Evolutionary conservation across 202 grass and related monocot genomes (phyloP).

Genomic region (Miscanthus sacchariflorus): DNA sequence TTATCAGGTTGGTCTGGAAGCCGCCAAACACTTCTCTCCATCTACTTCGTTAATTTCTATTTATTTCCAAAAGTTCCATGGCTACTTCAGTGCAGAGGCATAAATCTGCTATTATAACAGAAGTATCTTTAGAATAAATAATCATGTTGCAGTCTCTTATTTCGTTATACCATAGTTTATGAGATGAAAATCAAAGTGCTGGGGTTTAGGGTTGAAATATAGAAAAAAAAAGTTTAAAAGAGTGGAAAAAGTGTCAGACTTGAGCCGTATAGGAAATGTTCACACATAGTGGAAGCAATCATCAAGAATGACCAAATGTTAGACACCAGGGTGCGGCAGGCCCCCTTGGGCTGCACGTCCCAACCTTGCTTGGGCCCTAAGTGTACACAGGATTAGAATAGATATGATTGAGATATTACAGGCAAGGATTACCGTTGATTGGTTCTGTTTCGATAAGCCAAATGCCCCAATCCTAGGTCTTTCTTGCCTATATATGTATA

Average conservation of each 20-base stretch:
- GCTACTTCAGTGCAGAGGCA: neutral
- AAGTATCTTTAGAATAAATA: neutral
- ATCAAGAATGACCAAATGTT: neutral
- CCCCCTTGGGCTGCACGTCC: neutral
- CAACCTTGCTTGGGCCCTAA: neutral
- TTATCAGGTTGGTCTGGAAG: constrained; percentile 67
- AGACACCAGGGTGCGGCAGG: neutral
- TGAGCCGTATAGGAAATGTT: neutral
- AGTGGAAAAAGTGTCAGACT: neutral
- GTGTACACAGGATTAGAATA: too few relatives aligned
- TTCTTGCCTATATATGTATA: too few relatives aligned
- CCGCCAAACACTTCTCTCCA: neutral
- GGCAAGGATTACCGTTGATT: too few relatives aligned
- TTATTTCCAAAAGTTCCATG: neutral
- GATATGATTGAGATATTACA: neutral
- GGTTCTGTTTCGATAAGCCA: too few relatives aligned
- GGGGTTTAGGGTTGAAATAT: neutral
- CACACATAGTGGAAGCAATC: neutral
- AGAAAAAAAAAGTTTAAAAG: neutral
- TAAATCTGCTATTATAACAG: neutral
- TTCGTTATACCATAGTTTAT: neutral
- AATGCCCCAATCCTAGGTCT: neutral
- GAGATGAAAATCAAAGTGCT: neutral
- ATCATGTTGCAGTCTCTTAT: neutral
- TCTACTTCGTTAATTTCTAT: neutral